Evolutionary conservation across 192 early-diverging fungal genomes (phyloP), one percentile per base, ranked within the genome.

Genomic region (Helicostylum pulchrum): DNA sequence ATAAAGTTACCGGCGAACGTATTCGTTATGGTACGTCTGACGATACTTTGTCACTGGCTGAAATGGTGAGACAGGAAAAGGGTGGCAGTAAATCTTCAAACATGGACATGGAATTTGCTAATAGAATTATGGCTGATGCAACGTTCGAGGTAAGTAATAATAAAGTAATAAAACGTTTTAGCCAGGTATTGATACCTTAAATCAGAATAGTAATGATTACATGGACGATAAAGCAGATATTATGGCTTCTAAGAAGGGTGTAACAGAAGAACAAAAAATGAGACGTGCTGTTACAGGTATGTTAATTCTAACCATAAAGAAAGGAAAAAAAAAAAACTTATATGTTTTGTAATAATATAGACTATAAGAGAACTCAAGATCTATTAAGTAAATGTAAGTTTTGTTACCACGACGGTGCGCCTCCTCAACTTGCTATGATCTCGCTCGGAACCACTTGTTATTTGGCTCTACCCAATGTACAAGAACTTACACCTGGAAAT

Each of bases 141-240:
- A 77, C 76, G 7, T 94, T 86, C 62, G 71, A 76, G 64, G 79
- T 67, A 74, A 47, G 54, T 53, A 45, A 5, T 17, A 34, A 12
- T 63, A 30, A 19, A 39, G 57, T 68, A 4, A 59, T 62, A 1
- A 68, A 7, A 74, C 51, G 12, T 20, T 45, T 26, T 53, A 53
- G 70, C 11, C 14, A 48, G 21, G 55, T 19, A 1, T 51, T 12
- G 12, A 34, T 32, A 14, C 26, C 4, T 4, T 48, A 61, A 68
- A n/a, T 52, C 84, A 73, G 79, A 82, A 94, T 64, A 85, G 93
- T 58, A 75, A 91, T 32, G 97, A 99, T 47, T 95, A 96, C 52
- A 84, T 96, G 82, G 95, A 97, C 71, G 97, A 97, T 23, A 84
- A 90, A 19, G 80, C 85, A 0, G 94, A 97, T 67, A 81, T 78